Percentiles rank a stretch among this genome's conserved stretches.
Evolutionary conservation across 1,284 basidiomycete genomes (phyloP).

Genomic region (Thelephora terrestris): DNA sequence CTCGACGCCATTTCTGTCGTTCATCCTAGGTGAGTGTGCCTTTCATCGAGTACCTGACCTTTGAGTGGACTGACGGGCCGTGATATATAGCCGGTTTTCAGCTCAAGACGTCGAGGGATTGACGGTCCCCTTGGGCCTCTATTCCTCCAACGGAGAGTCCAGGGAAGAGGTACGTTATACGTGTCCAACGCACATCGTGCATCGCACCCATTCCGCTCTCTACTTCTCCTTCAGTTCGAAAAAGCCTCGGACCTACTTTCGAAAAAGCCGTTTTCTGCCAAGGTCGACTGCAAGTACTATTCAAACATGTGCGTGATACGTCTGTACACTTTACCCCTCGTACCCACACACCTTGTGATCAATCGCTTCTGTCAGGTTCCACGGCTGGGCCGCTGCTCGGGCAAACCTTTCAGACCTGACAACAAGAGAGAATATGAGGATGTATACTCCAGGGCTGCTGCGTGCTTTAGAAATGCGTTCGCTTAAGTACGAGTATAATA

Average conservation of each 20-base stretch:
- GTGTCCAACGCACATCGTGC: background rate
- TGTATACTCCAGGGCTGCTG: constrained; percentile 44
- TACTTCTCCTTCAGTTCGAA: constrained; percentile 30
- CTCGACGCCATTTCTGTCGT: constrained; percentile 41
- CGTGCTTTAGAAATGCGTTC: constrained; percentile 36
- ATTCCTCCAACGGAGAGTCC: constrained; percentile 53
- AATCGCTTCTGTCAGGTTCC: constrained; percentile 36
- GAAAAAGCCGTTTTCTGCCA: constrained; percentile 41
- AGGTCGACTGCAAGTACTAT: constrained; percentile 48
- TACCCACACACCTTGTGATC: constrained; percentile 1
- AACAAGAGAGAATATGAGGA: constrained; percentile 61
- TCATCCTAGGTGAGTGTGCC: constrained; percentile 41
- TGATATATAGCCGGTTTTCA: constrained; percentile 39
- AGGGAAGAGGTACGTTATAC: constrained; percentile 36
- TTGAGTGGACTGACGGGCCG: no score
- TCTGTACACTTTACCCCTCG: background rate
- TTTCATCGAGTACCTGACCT: no score
- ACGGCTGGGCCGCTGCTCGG: constrained; percentile 67
- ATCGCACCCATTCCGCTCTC: background rate
- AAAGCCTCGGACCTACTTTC: constrained; percentile 40
- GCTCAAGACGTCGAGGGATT: constrained; percentile 40
- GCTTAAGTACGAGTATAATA: no score
- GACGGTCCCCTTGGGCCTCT: constrained; percentile 47
- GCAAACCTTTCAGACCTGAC: constrained; percentile 52
- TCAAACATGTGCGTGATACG: constrained; percentile 38